Evolutionary conservation across 1,284 basidiomycete species (phyloP).

Genomic region (Schizopora paradoxa): DNA sequence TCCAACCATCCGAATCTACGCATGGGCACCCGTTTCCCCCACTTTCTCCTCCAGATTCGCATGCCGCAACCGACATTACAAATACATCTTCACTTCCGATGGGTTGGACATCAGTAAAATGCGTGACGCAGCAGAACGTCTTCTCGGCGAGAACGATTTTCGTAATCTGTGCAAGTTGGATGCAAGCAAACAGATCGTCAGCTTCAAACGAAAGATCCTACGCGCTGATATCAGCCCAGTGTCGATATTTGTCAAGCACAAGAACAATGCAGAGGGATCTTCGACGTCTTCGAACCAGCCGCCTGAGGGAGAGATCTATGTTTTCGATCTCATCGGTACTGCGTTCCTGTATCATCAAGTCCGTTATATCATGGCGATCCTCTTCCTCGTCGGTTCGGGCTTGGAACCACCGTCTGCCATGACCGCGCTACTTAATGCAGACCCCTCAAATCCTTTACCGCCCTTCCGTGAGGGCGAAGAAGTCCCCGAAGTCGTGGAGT

Average conservation of each 20-base stretch:
- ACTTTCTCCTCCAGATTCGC: conserved; percentile 87
- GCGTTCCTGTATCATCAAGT: conserved; percentile 98
- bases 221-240: conserved; percentile 56
- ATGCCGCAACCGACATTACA: conserved; percentile 90
- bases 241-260: conserved; percentile 18
- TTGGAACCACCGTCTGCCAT: conserved; percentile 76
- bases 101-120: conserved; percentile 72
- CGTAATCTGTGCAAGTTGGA: conserved; percentile 96
- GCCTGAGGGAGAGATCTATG: conserved; percentile 45
- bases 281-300: conserved; percentile 1
- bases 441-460: conserved; percentile 28
- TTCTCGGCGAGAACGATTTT: conserved; percentile 94
- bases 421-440: conserved; percentile 71
- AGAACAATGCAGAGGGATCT: no score
- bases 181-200: conserved; percentile 86
- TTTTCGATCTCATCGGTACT: conserved; percentile 83
- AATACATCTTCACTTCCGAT: conserved; percentile 84
- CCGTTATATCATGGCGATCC: conserved; percentile 88
- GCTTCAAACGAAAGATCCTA: conserved; percentile 64
- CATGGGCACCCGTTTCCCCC: conserved; percentile 87
- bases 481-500: conserved; percentile 45
- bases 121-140: conserved; percentile 64
- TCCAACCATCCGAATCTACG: conserved; percentile 83
- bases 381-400: conserved; percentile 84
- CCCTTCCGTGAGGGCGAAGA: conserved; percentile 31